A percentile compares a stretch with the other conserved stretches of the same genome.
phyloP scores from a whole-genome alignment of 1,139 yeast genomes.

The Yamadazyma diospyri region DNA sequence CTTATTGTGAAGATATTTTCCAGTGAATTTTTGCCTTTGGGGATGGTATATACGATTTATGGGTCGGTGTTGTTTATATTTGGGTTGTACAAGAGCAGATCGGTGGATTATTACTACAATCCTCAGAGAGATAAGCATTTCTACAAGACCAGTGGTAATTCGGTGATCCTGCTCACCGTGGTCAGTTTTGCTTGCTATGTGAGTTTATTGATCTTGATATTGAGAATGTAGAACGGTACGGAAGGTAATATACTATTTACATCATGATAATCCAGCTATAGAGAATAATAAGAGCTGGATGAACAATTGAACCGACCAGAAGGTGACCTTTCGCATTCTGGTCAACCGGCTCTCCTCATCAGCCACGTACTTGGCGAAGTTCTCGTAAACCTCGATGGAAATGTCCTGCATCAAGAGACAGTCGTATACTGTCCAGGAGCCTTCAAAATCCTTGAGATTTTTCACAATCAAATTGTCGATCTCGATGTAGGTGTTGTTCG shows the following conservation, averaged over 20 bases:
- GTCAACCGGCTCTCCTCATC: slow-evolving; percentile 77
- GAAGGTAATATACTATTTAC: not conserved
- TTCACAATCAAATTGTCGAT: slow-evolving; percentile 83
- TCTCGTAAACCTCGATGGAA: slow-evolving; percentile 85
- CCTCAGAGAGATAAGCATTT: slow-evolving; percentile 37
- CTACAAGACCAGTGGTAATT: slow-evolving; percentile 50
- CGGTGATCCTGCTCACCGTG: slow-evolving; percentile 39
- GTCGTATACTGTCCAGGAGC: slow-evolving; percentile 95
- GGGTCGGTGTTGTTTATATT: slow-evolving; percentile 47
- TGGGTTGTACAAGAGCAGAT: slow-evolving; percentile 43
- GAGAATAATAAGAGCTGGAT: slow-evolving; percentile 81
- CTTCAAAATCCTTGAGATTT: slow-evolving; percentile 77
- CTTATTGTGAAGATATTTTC: slow-evolving; percentile 51
- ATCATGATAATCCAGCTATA: slow-evolving; percentile 41
- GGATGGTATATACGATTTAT: slow-evolving; percentile 50
- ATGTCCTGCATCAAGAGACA: slow-evolving; percentile 88
- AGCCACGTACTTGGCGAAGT: slow-evolving; percentile 82
- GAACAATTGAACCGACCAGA: slow-evolving; percentile 87
- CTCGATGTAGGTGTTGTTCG: slow-evolving; percentile 85
- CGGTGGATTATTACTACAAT: slow-evolving; percentile 46
- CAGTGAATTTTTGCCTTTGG: slow-evolving; percentile 50
- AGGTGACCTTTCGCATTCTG: slow-evolving; percentile 79
- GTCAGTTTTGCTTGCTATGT: slow-evolving; percentile 47
- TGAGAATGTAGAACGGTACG: slow-evolving; percentile 24
- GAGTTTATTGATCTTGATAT: slow-evolving; percentile 39